Evolutionary conservation across 1,139 yeast genomes (phyloP).

Genomic region (Saccharomyces hybrid): DNA sequence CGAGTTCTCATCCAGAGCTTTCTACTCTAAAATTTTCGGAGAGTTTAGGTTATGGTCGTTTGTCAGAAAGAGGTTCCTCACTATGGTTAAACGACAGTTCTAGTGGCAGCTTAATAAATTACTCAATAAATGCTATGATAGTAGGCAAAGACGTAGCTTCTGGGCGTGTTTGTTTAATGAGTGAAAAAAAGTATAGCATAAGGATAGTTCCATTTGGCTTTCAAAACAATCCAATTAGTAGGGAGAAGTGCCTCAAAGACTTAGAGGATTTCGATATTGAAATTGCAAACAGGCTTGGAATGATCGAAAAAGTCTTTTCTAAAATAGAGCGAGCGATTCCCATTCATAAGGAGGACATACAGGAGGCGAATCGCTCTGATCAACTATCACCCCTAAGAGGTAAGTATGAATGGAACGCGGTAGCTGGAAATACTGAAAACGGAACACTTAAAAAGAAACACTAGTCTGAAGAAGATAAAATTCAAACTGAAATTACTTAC

Average conservation of each 20-base stretch:
- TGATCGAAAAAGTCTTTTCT: not conserved
- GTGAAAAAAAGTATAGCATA: not conserved
- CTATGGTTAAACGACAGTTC: not conserved
- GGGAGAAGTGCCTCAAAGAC: not conserved
- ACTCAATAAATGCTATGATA: not conserved
- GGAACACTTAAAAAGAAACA: not conserved
- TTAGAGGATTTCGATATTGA: not conserved
- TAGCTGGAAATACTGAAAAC: not conserved
- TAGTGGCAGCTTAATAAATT: not conserved
- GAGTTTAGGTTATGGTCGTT: not conserved
- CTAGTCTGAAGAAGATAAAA: not conserved
- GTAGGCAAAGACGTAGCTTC: not conserved
- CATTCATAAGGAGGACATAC: not conserved
- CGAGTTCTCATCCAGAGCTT: not conserved
- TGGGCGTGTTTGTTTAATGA: not conserved
- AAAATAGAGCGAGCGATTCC: not conserved
- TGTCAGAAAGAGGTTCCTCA: not conserved
- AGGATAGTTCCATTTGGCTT: not conserved
- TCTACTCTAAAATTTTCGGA: not conserved
- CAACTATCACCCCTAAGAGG: not conserved
- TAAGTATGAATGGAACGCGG: not conserved
- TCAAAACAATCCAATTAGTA: not conserved
- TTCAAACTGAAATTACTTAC: not conserved
- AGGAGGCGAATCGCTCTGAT: not conserved
- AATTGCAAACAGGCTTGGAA: not conserved